phyloP scores from a whole-genome alignment of 2,329 filamentous ascomycete species.

The Hypoxylon sp. region DNA sequence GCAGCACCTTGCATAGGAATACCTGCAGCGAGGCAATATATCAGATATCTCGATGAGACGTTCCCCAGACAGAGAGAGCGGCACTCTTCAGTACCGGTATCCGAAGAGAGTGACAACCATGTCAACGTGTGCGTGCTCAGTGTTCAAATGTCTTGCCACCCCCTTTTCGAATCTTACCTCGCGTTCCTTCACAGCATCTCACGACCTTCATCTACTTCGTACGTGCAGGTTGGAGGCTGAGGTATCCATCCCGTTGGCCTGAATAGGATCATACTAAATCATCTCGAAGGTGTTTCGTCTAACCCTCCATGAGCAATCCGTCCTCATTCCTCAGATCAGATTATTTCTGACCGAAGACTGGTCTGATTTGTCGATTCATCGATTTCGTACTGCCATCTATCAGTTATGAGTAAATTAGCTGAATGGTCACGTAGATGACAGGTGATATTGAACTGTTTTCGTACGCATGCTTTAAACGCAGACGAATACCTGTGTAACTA shows the following conservation, averaged over 20 bases:
- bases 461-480: too few species aligned
- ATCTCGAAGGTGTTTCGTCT: too few species aligned
- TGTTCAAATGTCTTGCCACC: slow-evolving; percentile 4
- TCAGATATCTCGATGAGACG: slow-evolving; percentile 11
- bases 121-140: not conserved
- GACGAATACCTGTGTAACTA: too few species aligned
- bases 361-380: too few species aligned
- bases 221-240: slow-evolving; percentile 17
- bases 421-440: too few species aligned
- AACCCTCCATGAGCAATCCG: too few species aligned
- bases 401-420: too few species aligned
- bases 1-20: slow-evolving; percentile 8
- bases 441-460: too few species aligned
- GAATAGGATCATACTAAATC: too few species aligned
- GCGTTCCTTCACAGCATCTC: not conserved
- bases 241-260: slow-evolving; percentile 24
- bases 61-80: not conserved
- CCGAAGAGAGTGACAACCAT: not conserved
- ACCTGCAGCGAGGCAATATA: not conserved
- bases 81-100: too few species aligned
- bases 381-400: too few species aligned
- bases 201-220: slow-evolving; percentile 1
- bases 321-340: not conserved
- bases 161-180: not conserved
- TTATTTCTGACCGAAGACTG: too few species aligned